Base-by-base conservation (phyloP, 106 monocot genomes). In the Dendrobium catenatum region DNA sequence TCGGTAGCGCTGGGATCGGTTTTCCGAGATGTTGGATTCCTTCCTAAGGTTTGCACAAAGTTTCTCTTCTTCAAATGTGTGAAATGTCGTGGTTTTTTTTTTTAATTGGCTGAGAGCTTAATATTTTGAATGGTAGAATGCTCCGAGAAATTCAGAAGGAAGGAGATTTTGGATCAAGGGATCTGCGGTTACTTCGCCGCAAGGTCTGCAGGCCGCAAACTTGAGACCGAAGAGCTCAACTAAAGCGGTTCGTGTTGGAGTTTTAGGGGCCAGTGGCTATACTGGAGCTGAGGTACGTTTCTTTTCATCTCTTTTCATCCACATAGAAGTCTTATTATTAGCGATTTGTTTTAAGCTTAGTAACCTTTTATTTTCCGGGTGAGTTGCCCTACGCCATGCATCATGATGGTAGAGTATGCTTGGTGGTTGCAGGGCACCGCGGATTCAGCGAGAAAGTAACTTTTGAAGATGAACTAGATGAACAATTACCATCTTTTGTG, bases 251-350 rank as follows among this genome's bases (percentile, higher is more conserved):
- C 84, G 79, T 4, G 55, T 93, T 81, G 92, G 79, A 68, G 85
- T 93, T 55, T 55, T 93, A 51, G 92, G 90, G 2, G 92, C 92
- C 27, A 93, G 92, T 78, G 92, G 92, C 8, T 93, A 93, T 73
- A 93, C 92, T 49, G 92, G 92, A 47, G 88, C 92, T n/a, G 92
- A 93, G 86, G 92, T 90, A 77, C 13, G 70, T 43, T 11, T 46
- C 17, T 77, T 68, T 37, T 79, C 15, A n/a, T 33, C 13, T 70
- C 11, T 31, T 70, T 31, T 70, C 33, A 37, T 70, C 9, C 37
- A n/a, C 8, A 5, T 6, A 22, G 6, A 61, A 61, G 19, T 4
- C 61, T 22, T 61, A 4, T 61, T 61, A 22, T 22, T 22, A 8
- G n/a, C 3, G 61, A 61, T n/a, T 61, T 61, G 61, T 19, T 61